Evolutionary conservation across 805 yeast genomes (phyloP).

Genomic region (Hanseniaspora nectarophila): DNA sequence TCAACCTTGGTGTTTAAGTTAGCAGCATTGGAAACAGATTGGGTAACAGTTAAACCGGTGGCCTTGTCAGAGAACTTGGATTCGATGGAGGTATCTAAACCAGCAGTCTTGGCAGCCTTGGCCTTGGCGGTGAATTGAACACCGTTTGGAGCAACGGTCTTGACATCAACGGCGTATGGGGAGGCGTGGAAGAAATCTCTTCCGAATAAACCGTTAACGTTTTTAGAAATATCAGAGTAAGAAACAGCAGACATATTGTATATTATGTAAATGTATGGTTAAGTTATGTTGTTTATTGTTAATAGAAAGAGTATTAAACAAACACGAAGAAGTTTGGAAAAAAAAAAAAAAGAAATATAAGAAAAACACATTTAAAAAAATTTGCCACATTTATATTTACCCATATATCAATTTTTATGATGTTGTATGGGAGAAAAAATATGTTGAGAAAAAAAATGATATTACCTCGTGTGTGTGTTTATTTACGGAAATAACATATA

Average conservation of each 20-base stretch:
- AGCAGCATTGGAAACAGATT: slow-evolving; percentile 96
- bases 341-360: not conserved
- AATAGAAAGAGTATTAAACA: no score
- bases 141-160: slow-evolving; percentile 92
- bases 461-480: no score
- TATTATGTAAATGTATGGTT: not conserved
- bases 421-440: no score
- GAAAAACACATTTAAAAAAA: no score
- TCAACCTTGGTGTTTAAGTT: slow-evolving; percentile 86
- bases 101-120: slow-evolving; percentile 64
- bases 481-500: no score
- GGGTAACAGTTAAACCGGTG: slow-evolving; percentile 83
- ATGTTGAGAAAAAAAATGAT: no score
- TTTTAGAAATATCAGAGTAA: slow-evolving; percentile 85
- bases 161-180: slow-evolving; percentile 77
- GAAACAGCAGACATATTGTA: slow-evolving; percentile 70
- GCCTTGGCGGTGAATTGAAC: slow-evolving; percentile 91
- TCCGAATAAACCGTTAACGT: slow-evolving; percentile 78
- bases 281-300: not conserved
- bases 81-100: slow-evolving; percentile 80
- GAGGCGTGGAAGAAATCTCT: slow-evolving; percentile 88
- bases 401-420: no score
- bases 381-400: no score
- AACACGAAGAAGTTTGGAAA: no score
- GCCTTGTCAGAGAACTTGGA: slow-evolving; percentile 87